These are phyloP conservation scores for Thozetella sp. DNA, from an alignment of 495 filamentous ascomycete species.

Conservation along the genomic window DNA sequence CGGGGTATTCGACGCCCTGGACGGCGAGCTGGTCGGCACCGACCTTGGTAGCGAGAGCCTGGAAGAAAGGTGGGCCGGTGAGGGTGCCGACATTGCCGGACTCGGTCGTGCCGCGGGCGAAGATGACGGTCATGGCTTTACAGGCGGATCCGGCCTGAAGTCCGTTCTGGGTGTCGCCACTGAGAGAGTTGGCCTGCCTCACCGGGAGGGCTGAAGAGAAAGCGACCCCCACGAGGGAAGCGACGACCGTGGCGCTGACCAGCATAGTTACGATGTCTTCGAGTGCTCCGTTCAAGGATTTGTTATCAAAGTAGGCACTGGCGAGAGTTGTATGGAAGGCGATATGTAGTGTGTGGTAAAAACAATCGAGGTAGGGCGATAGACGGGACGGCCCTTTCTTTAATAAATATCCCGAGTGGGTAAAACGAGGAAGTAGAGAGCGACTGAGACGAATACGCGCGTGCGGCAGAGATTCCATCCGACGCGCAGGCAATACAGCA, in stretches of 20 bases:
- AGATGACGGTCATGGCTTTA: constrained; percentile 54
- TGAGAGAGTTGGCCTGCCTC: not conserved
- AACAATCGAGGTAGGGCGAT: too few relatives aligned
- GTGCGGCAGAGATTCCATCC: too few relatives aligned
- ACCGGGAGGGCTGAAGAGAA: not conserved
- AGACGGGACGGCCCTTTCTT: too few relatives aligned
- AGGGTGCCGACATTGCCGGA: constrained; percentile 58
- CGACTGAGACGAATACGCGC: too few relatives aligned
- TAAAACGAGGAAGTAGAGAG: too few relatives aligned
- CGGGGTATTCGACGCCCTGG: constrained; percentile 58
- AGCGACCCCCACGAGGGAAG: not conserved
- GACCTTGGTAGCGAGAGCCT: constrained; percentile 35
- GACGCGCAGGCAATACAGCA: too few relatives aligned
- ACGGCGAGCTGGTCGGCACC: constrained; percentile 45
- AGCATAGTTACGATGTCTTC: too few relatives aligned
- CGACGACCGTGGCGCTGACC: not conserved
- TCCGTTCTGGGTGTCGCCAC: not conserved
- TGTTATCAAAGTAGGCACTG: too few relatives aligned
- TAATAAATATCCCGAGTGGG: too few relatives aligned
- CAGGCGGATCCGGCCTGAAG: not conserved
- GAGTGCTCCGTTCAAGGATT: too few relatives aligned
- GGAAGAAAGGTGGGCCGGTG: constrained; percentile 57
- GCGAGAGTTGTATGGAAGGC: too few relatives aligned
- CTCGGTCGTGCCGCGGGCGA: constrained; percentile 60
- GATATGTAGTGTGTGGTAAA: too few relatives aligned